Percentiles rank a stretch among this genome's conserved stretches.
These are phyloP conservation scores for Pulveroboletus ravenelii DNA, from an alignment of 768 basidiomycete genomes.

Conservation along the genomic window DNA sequence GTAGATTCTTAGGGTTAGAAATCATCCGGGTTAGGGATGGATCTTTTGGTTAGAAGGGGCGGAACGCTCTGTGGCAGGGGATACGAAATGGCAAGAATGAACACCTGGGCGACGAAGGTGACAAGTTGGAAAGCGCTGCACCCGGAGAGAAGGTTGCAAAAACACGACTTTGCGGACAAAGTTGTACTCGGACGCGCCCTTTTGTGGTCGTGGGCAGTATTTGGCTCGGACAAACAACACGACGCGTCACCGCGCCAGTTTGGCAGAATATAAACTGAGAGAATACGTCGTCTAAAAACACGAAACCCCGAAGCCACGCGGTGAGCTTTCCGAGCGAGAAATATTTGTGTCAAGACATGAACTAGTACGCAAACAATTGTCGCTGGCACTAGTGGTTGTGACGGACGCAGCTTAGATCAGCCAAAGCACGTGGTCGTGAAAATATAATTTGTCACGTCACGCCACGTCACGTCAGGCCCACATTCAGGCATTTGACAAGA, in stretches of 20 bases:
- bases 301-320: too few relatives aligned
- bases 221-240: conserved; percentile 23
- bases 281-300: too few relatives aligned
- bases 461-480: conserved; percentile 12
- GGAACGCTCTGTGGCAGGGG: conserved; percentile 29
- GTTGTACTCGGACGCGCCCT: neutral
- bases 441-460: conserved; percentile 24
- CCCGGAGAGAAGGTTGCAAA: conserved; percentile 7
- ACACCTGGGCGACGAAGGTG: conserved; percentile 47
- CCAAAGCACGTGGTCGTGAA: conserved; percentile 16
- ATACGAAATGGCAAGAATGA: conserved; percentile 28
- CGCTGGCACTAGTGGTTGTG: too few relatives aligned
- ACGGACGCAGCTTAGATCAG: neutral
- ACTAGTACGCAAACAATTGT: too few relatives aligned
- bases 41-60: conserved; percentile 48
- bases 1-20: conserved; percentile 58
- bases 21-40: conserved; percentile 43
- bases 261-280: too few relatives aligned
- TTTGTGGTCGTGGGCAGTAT: conserved; percentile 10
- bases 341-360: too few relatives aligned
- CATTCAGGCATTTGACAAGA: neutral
- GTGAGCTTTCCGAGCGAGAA: too few relatives aligned
- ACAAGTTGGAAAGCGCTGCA: conserved; percentile 17
- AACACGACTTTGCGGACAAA: neutral
- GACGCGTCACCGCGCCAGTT: neutral